Base-by-base conservation (phyloP, 2,329 filamentous ascomycete genomes). In the Penicillium olsonii region DNA sequence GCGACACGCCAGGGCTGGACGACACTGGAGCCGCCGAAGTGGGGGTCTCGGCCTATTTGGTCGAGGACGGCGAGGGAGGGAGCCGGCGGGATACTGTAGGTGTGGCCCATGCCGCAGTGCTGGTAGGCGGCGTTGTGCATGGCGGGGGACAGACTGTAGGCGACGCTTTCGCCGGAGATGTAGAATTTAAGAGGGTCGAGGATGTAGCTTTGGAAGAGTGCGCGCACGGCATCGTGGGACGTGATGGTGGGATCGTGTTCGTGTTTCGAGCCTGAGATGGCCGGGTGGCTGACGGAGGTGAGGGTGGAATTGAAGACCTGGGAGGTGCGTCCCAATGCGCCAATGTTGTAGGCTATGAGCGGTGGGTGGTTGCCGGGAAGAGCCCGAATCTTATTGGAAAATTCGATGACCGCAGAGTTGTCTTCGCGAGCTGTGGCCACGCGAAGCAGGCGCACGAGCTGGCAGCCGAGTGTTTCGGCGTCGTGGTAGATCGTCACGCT, bases 1-100 rank as follows among this genome's bases (percentile, higher is more conserved):
- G 69, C 65, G 18, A 74, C 72, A 40, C 73, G 69, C 68, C 71
- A 75, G 5, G 72, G 72, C 47, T 74, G 72, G 24, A 74, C 71
- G 27, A 75, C 63, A 55, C 72, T 75, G 18, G 71, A 63, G 7
- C 72, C 72, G 26, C 72, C 72, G 40, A 75, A 70, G 46, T 70
- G 57, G 2, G 68, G 64, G 38, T 74, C 68, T 20, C 64, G 65
- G 18, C 70, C 66, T 40, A 73, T 58, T 20, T 63, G 59, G 49
- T 73, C 70, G 38, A 75, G 51, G 5, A 66, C 64, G n/a, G 64
- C 61, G 37, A 74, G 64, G 7, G 68, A 69, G 1, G 63, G 63
- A 10, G 67, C 64, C 3, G 70, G 68, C 15, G 64, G 68, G 18
- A 73, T 71, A 20, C 61, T 69, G 51, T 74, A 75, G 3, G 61